Percentiles rank a stretch among this genome's conserved stretches.
These are phyloP conservation scores for Punica granatum DNA, from an alignment of 345 rosid species.

Conservation along the genomic window DNA sequence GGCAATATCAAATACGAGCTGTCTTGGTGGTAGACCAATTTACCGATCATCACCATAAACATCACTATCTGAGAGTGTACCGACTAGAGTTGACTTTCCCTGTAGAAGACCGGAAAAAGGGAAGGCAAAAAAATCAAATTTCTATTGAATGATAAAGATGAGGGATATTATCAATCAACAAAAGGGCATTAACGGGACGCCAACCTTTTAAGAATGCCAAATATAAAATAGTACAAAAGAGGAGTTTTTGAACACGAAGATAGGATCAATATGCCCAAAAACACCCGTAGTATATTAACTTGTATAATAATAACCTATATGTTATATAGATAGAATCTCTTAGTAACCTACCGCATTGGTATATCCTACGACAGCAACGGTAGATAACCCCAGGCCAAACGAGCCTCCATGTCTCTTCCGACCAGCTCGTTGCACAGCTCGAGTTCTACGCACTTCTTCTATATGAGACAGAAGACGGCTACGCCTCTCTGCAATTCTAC, in stretches of 20 bases:
- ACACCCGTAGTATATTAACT: background rate
- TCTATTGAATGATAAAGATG: background rate
- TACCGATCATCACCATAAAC: slow-evolving; percentile 87
- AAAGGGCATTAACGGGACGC: background rate
- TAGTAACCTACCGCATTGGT: slow-evolving; percentile 81
- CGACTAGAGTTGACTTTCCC: slow-evolving; percentile 88
- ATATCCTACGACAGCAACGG: slow-evolving; percentile 93
- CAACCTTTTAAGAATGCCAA: too few species aligned
- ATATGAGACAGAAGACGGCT: slow-evolving; percentile 57
- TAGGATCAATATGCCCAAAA: background rate
- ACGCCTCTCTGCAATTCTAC: slow-evolving; percentile 71
- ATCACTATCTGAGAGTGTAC: slow-evolving; percentile 60
- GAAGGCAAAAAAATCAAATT: background rate
- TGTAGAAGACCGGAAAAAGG: slow-evolving; percentile 18
- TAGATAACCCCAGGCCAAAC: slow-evolving; percentile 43
- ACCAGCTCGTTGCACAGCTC: slow-evolving; percentile 78
- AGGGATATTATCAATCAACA: background rate
- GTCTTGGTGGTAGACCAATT: background rate
- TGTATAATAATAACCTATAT: background rate
- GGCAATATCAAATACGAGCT: slow-evolving; percentile 2
- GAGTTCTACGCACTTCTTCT: slow-evolving; percentile 77
- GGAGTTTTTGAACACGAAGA: background rate
- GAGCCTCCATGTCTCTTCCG: slow-evolving; percentile 55
- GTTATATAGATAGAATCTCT: background rate
- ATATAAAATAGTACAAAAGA: background rate